Conservation (phyloP, 192 early-diverging fungal genomes). For the Coemansia sp. region DNA sequence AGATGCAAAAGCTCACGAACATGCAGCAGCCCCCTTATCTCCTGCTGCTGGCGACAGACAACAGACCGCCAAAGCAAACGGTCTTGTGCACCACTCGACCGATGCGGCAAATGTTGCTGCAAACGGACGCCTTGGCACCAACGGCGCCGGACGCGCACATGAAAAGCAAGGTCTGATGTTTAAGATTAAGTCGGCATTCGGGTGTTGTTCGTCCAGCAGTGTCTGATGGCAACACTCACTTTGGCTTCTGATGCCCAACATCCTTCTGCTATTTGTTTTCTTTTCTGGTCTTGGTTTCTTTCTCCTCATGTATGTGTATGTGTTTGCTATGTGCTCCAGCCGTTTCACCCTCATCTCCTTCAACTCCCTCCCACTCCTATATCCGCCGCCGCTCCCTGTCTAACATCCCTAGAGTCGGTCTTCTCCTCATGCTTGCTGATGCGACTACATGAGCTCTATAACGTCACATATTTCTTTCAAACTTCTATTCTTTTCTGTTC, state of each 20-base stretch:
- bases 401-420: not conserved
- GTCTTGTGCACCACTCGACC: slow-evolving; percentile 37
- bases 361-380: slow-evolving; percentile 1
- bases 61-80: slow-evolving; percentile 19
- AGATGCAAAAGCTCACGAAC: slow-evolving; percentile 23
- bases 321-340: slow-evolving; percentile 14
- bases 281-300: not conserved
- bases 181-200: slow-evolving; percentile 53
- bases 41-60: slow-evolving; percentile 20
- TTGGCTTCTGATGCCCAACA: not conserved
- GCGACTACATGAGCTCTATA: not conserved
- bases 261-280: not conserved
- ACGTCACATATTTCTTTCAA: not conserved
- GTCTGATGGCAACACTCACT: slow-evolving; percentile 5
- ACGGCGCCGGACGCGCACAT: slow-evolving; percentile 22
- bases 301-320: slow-evolving; percentile 2
- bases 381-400: not conserved
- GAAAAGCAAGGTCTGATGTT: slow-evolving; percentile 55
- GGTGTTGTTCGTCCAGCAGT: slow-evolving; percentile 47
- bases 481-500: not conserved
- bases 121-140: slow-evolving; percentile 12
- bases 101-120: slow-evolving; percentile 35
- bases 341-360: slow-evolving; percentile 2
- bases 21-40: slow-evolving; percentile 8
- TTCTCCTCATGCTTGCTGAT: not conserved